Evolutionary conservation across 192 early-diverging fungal species (phyloP).

Genomic region (Ambispora gerdemannii): DNA sequence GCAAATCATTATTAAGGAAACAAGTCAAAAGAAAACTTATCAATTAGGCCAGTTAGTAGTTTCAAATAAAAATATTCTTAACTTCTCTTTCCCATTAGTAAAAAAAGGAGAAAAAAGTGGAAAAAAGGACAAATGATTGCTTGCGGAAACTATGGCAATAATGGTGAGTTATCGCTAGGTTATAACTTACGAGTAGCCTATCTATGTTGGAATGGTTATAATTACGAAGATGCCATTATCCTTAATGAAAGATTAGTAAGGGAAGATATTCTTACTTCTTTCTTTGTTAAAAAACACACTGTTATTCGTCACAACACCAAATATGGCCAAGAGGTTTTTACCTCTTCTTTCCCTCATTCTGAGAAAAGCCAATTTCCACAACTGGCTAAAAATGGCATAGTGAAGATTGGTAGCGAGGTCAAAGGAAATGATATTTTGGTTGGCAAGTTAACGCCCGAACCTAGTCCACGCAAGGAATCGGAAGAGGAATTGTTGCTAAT

Average conservation of each 20-base stretch:
- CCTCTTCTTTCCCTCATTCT: background rate
- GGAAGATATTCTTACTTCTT: constrained; percentile 21
- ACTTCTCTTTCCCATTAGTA: background rate
- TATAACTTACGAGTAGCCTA: constrained; percentile 22
- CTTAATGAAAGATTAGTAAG: constrained; percentile 12
- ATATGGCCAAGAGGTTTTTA: constrained; percentile 10
- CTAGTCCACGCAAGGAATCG: background rate
- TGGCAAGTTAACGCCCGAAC: constrained; percentile 1
- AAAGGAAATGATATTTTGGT: constrained; percentile 15
- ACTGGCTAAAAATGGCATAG: constrained; percentile 5
- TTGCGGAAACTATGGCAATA: constrained; percentile 1
- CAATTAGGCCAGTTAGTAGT: background rate
- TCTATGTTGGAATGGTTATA: constrained; percentile 20
- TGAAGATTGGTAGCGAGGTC: constrained; percentile 6
- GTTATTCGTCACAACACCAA: constrained; percentile 17
- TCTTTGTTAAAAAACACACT: constrained; percentile 18
- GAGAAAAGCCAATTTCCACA: constrained; percentile 18
- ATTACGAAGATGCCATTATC: constrained; percentile 9
- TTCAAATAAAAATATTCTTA: constrained; percentile 24
- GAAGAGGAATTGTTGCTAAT: constrained; percentile 4
- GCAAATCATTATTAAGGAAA: constrained; percentile 20
- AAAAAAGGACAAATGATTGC: constrained; percentile 22
- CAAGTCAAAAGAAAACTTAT: constrained; percentile 10
- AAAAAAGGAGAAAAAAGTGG: constrained; percentile 11
- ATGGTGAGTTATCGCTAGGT: constrained; percentile 11